Base-by-base conservation (phyloP, 768 basidiomycete species). In the Pleurotus tuoliensis region DNA sequence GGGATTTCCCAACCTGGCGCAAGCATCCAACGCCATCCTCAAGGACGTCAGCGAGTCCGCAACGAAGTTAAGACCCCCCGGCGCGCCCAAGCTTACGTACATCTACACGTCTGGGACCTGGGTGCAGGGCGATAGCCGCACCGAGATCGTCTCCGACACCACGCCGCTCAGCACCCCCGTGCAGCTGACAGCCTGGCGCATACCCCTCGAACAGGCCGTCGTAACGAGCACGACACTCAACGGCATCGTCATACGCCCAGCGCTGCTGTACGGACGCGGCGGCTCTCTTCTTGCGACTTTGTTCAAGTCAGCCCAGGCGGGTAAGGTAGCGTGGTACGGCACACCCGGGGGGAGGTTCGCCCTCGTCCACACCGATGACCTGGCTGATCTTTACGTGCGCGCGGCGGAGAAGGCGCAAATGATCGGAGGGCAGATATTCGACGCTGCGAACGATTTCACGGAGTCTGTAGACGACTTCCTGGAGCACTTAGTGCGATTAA, bases 71-170 rank as follows among this genome's bases (percentile, higher is more conserved):
- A 71, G 74, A 3, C 69, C 72, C 1, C 22, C 59, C 0, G 59
- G 61, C 41, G 67, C 72, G 0, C 69, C 76, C 2, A 76, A 76
- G 59, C 65, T 78, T 34, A 66, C 72, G 0, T 81, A 73, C 62
- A 76, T 81, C 58, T 74, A 75, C 61, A 74, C 73, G 7, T 77
- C 75, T 0, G 78, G 78, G 7, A 70, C 72, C 0, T 80, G 78
- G 78, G 68, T 76, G 6, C 72, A 76, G 57, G 70, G 72, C 9
- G 73, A 78, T 34, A 64, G 67, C 61, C 69, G 71, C 46, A 62
- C 43, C 0, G 62, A 66, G 1, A 56, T 68, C 60, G 63, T 71
- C 47, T 66, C 66, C 5, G 75, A 76, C 60, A 71, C 69, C 5
- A 70, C 70, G 11, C 67, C 74, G 13, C 57, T 68, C 54, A 47